Evolutionary conservation across 2,329 filamentous ascomycete genomes (phyloP), one percentile per base, ranked within the genome.

Genomic region (Aspergillus tanneri): DNA sequence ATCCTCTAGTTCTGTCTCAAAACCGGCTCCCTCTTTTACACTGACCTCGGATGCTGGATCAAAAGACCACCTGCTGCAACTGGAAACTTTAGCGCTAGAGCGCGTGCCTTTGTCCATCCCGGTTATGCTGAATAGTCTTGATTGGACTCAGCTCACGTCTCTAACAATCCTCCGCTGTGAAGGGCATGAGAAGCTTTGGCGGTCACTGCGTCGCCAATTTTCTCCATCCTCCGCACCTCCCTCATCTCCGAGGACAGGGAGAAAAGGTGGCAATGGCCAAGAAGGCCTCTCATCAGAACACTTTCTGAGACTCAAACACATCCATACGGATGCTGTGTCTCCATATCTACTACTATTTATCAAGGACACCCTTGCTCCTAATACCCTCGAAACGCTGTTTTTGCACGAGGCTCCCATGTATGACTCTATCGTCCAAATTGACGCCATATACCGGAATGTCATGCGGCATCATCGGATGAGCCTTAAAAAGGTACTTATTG

Each of bases 371-470:
- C 75, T 93, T 28, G 85, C 84, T 16, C 88, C 88, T 1, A 88
- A 93, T 65, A 86, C 82, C 22, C 74, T 93, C n/a, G 86, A 93
- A 67, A 84, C 84, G 7, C 75, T 93, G 8, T 90, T 90, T 63
- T 69, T 93, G 40, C 87, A 91, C 66, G 86, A 91, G 73, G 63
- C 79, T 58, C 66, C 77, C 49, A 64, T 68, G 18, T 75, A 79
- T 66, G 66, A 74, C n/a, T 79, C 81, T 1, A 71, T 72, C 6
- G 84, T 91, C 1, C 77, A 80, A 3, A 79, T 91, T 46, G 83
- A 88, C 27, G 75, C 81, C 14, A 86, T 93, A 53, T 90, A 88
- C 69, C 80, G 80, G 49, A 82, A 83, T 10, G 80, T 86, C 5
- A 72, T 93, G 47, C 82, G 82, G 54, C 77, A 84, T n/a, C 88